Conservation (phyloP, 805 yeast genomes). For the Wickerhamiella cacticola region DNA sequence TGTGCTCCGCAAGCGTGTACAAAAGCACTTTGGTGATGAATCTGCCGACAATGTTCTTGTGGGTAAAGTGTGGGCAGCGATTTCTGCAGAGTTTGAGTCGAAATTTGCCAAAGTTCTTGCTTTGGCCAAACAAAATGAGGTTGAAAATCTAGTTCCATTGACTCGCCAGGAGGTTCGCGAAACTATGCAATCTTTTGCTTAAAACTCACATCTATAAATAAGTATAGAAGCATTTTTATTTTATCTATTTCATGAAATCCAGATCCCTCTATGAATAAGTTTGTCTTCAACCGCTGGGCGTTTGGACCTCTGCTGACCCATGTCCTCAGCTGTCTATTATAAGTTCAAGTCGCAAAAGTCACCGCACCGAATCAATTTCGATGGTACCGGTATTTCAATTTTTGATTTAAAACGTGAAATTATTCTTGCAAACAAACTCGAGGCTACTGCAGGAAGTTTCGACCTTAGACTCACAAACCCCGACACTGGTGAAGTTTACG, state of each 20-base stretch:
- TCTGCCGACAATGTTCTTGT: constrained; percentile 16
- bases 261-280: not conserved
- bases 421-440: constrained; percentile 64
- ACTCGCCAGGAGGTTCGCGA: constrained; percentile 16
- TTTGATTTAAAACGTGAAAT: constrained; percentile 91
- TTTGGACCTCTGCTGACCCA: constrained; percentile 22
- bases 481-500: constrained; percentile 61
- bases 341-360: constrained; percentile 73
- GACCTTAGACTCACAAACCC: constrained; percentile 62
- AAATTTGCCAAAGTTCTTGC: constrained; percentile 43
- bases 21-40: constrained; percentile 37
- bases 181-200: constrained; percentile 6
- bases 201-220: not conserved
- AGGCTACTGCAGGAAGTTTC: constrained; percentile 66
- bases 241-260: not conserved
- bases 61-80: constrained; percentile 46
- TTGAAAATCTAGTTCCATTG: constrained; percentile 21
- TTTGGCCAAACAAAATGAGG: constrained; percentile 45
- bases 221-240: too few species aligned
- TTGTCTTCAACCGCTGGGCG: not conserved
- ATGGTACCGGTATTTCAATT: constrained; percentile 92
- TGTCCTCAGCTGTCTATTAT: constrained; percentile 85
- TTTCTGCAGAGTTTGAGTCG: constrained; percentile 51
- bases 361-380: constrained; percentile 70
- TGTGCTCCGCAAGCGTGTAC: constrained; percentile 44